These are phyloP conservation scores for Ambrosia hybrid DNA, from an alignment of 140 eudicot genomes.

Conservation along the genomic window DNA sequence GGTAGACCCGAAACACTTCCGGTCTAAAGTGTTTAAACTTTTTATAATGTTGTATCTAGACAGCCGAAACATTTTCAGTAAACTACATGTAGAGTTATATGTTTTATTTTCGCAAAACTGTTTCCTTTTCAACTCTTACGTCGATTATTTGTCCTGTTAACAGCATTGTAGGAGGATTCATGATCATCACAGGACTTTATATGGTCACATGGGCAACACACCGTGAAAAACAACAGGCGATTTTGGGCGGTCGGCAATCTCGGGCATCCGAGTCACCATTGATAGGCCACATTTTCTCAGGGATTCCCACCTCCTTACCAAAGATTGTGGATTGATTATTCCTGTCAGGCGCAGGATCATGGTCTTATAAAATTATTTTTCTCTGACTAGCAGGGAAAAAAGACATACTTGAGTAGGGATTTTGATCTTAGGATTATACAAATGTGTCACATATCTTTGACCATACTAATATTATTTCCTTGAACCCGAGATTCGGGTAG, in stretches of 20 bases:
- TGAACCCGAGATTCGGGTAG: constrained; percentile 3
- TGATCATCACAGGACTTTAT: constrained; percentile 82
- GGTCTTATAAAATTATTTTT: background rate
- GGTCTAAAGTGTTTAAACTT: too few relatives aligned
- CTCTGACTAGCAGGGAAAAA: background rate
- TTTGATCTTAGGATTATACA: constrained; percentile 33
- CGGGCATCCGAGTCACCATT: constrained; percentile 55
- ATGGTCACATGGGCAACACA: constrained; percentile 90
- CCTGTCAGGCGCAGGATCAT: background rate
- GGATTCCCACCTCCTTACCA: constrained; percentile 49
- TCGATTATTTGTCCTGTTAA: constrained; percentile 21
- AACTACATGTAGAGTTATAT: too few relatives aligned
- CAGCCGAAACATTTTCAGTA: too few relatives aligned
- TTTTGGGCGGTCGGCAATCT: constrained; percentile 41
- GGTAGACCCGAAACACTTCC: too few relatives aligned
- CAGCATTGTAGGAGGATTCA: constrained; percentile 79
- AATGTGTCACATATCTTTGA: constrained; percentile 21
- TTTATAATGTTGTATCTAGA: too few relatives aligned
- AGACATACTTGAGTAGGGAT: constrained; percentile 28
- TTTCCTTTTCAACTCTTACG: background rate
- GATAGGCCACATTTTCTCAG: constrained; percentile 62
- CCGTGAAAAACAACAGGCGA: constrained; percentile 58
- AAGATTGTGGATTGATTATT: constrained; percentile 47
- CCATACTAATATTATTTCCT: constrained; percentile 24
- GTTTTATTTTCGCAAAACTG: too few relatives aligned